Percentiles rank a stretch among this genome's conserved stretches.
phyloP scores from a whole-genome alignment of 164 flowering plant species.

The Sedum album region DNA sequence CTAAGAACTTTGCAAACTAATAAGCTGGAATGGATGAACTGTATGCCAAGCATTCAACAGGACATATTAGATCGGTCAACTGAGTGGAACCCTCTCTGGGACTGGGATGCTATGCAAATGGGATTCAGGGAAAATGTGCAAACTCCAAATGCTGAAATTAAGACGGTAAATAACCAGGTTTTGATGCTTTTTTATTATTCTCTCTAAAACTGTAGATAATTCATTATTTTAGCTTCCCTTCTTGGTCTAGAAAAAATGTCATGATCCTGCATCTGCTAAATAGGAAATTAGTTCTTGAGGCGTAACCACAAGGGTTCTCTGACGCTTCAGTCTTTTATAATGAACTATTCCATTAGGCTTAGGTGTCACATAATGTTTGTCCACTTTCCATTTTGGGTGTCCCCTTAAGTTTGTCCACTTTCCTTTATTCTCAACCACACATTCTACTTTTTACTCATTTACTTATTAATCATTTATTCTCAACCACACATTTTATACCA shows the following conservation, averaged over 20 bases:
- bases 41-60: background rate
- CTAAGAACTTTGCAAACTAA: background rate
- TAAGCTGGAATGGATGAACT: background rate
- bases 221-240: background rate
- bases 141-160: background rate
- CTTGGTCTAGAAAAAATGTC: background rate
- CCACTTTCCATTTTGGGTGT: too few species aligned
- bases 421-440: too few species aligned
- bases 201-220: background rate
- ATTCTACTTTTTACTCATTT: too few species aligned
- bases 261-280: too few species aligned
- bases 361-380: too few species aligned
- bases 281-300: too few species aligned
- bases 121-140: background rate
- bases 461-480: too few species aligned
- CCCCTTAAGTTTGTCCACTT: too few species aligned
- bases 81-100: background rate
- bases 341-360: too few species aligned
- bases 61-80: background rate
- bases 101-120: background rate
- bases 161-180: background rate
- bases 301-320: too few species aligned
- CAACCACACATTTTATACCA: too few species aligned
- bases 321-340: too few species aligned
- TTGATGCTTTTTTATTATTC: background rate